Base-by-base conservation (phyloP, 208 protist species). In the Crithidia thermophila region DNA sequence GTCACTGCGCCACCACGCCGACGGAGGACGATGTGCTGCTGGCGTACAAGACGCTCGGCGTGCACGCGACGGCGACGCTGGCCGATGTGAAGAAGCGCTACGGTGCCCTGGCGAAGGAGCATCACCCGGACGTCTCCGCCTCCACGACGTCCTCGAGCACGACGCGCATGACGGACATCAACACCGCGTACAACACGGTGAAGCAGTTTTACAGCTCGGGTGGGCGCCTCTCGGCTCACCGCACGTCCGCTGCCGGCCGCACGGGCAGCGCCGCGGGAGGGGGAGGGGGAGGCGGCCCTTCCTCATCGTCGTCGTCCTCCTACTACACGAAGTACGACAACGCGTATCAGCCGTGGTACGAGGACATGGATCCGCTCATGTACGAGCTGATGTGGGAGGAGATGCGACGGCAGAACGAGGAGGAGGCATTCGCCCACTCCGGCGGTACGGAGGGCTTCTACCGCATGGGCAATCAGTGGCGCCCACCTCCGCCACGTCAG, bases 311-410 rank as follows among this genome's bases (percentile, higher is more conserved):
- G 6, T 67, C 69, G 6, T 67, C 62, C 16, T 30, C 70, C 33
- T 92, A 90, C 74, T 85, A 93, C 61, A 75, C 67, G 1, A 18
- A 47, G n/a, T 37, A 81, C 28, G 72, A 88, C 30, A 34, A 56
- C 30, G 59, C 62, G n/a, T 93, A 94, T 52, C 79, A 87, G 53
- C 90, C 90, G 5, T 90, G 81, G 83, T 82, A 94, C 61, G 91
- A 95, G 53, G 90, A 95, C 56, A 63, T 95, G 36, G 85, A 93
- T 42, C 87, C 88, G 5, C 75, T 91, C 25, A 76, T 96, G 64
- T 96, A 96, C 69, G 91, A 96, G 56, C 87, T 94, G 73, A 93
- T 96, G 86, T 94, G 91, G 88, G 88, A 94, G 30, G 88, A 96
- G 77, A 94, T 96, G 88, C 79, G 84, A 14, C 81, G 84, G 1